A percentile compares a stretch with the other conserved stretches of the same genome.
phyloP scores from a whole-genome alignment of 2,329 filamentous ascomycete genomes.

The Nothomitra cinnamomea region DNA sequence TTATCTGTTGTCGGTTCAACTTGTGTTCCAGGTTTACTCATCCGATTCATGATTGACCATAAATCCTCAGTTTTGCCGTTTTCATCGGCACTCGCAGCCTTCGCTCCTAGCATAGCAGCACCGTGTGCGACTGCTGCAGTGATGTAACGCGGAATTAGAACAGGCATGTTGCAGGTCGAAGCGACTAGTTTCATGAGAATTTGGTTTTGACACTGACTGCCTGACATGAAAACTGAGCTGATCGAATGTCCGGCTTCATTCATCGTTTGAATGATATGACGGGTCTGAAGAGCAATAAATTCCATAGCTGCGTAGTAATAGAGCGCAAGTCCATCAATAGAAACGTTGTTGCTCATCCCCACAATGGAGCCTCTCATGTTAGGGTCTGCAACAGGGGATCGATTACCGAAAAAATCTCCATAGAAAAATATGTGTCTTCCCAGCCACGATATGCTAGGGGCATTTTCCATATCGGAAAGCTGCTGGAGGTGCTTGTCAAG shows the following conservation, averaged over 20 bases:
- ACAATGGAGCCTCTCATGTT: constrained; percentile 85
- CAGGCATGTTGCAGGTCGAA: constrained; percentile 79
- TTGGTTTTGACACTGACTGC: constrained; percentile 90
- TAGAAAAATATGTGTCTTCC: constrained; percentile 97
- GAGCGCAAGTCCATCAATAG: constrained; percentile 69
- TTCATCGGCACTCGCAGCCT: constrained; percentile 72
- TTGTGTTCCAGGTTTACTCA: constrained; percentile 83
- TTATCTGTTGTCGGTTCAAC: constrained; percentile 57
- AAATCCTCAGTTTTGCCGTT: constrained; percentile 69
- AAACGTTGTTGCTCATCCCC: constrained; percentile 74
- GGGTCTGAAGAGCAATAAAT: constrained; percentile 93
- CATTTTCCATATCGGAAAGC: constrained; percentile 49
- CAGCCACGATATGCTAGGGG: constrained; percentile 68
- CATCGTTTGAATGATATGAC: constrained; percentile 90
- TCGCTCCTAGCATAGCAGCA: constrained; percentile 95
- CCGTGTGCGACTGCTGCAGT: constrained; percentile 93
- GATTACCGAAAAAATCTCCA: constrained; percentile 91
- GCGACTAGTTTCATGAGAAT: constrained; percentile 85
- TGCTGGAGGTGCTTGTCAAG: constrained; percentile 74
- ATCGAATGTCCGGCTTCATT: constrained; percentile 79
- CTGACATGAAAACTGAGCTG: constrained; percentile 94
- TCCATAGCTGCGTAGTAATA: constrained; percentile 96
- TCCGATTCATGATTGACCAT: constrained; percentile 94
- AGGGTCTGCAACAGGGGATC: constrained; percentile 80
- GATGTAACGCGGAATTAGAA: constrained; percentile 83